Percentiles rank a stretch among this genome's conserved stretches.
phyloP scores from a whole-genome alignment of 164 flowering plant species.

The Berberis vulgaris region DNA sequence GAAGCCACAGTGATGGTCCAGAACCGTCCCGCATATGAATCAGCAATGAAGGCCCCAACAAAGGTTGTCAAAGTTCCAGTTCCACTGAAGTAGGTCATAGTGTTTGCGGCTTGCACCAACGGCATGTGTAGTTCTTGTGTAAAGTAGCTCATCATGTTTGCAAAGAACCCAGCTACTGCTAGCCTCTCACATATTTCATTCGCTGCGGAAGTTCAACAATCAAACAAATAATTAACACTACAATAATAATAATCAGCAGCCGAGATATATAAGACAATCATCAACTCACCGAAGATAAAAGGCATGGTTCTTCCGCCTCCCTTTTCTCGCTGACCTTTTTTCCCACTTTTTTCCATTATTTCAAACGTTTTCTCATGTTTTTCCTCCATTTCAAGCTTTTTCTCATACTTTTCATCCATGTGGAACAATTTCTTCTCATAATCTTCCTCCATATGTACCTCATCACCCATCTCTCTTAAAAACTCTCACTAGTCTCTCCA shows the following conservation, averaged over 20 bases:
- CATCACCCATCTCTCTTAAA: too few relatives aligned
- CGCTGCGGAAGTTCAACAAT: slow-evolving; percentile 29
- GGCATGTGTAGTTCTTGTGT: slow-evolving; percentile 74
- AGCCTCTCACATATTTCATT: slow-evolving; percentile 82
- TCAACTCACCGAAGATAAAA: not conserved
- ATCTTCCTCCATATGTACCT: too few relatives aligned
- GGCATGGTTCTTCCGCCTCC: not conserved
- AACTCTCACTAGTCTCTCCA: too few relatives aligned
- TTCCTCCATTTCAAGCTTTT: not conserved
- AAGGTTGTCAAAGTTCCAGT: slow-evolving; percentile 78
- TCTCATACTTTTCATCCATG: not conserved
- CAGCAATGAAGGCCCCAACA: slow-evolving; percentile 82
- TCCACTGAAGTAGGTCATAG: slow-evolving; percentile 78
- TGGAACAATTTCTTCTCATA: not conserved
- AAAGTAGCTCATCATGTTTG: slow-evolving; percentile 83
- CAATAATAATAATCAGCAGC: not conserved
- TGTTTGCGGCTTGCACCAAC: slow-evolving; percentile 76
- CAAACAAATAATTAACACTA: not conserved
- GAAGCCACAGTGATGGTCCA: slow-evolving; percentile 83
- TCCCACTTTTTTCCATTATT: not conserved
- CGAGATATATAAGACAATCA: not conserved
- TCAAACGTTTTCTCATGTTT: not conserved
- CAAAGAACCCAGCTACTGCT: slow-evolving; percentile 72
- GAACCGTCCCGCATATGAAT: slow-evolving; percentile 72
- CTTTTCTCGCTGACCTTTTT: not conserved